A percentile compares a stretch with the other conserved stretches of the same genome.
Evolutionary conservation across 148 eudicot species (phyloP).

Genomic region (Chenopodium album): DNA sequence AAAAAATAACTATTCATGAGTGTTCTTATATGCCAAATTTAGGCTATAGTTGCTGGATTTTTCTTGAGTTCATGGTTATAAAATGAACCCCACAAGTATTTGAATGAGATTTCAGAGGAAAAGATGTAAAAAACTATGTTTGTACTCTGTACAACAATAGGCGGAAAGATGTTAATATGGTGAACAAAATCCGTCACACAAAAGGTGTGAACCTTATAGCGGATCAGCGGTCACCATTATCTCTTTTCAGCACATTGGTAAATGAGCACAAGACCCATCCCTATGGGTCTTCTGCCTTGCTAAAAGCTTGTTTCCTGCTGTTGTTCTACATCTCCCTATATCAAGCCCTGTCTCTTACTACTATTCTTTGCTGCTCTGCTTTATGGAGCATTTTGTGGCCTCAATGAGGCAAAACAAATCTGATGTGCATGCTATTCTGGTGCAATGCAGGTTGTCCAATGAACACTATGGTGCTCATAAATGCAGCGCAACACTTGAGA

Average conservation of each 20-base stretch:
- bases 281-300: not conserved
- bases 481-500: no score
- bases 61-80: not conserved
- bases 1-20: not conserved
- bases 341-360: not conserved
- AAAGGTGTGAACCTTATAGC: not conserved
- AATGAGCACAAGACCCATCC: not conserved
- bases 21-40: not conserved
- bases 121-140: not conserved
- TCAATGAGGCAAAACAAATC: not conserved
- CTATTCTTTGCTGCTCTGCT: not conserved
- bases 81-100: not conserved
- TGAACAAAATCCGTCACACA: not conserved
- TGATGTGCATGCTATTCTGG: slow-evolving; percentile 1
- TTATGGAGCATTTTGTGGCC: not conserved
- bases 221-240: not conserved
- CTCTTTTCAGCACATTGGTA: not conserved
- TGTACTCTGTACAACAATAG: not conserved
- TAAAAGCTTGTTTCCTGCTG: not conserved
- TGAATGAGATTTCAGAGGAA: not conserved
- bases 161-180: not conserved
- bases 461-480: not conserved
- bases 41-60: not conserved
- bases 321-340: not conserved
- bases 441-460: slow-evolving; percentile 21